phyloP scores from a whole-genome alignment of 2,329 filamentous ascomycete species.

The Kalaharituber pfeilii region DNA sequence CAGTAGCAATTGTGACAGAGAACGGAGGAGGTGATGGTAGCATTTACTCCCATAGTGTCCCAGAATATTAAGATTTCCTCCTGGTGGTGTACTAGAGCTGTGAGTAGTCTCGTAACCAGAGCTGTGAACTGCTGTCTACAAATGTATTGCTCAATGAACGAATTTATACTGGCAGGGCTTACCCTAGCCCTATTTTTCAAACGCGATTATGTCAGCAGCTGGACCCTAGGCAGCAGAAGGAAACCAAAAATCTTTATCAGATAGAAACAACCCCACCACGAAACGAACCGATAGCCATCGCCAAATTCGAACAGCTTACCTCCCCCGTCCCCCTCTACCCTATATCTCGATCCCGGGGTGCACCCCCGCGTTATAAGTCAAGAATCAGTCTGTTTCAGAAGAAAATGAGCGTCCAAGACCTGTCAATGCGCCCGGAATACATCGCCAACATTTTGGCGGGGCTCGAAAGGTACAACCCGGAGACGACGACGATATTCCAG shows the following conservation, averaged over 20 bases:
- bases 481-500: slow-evolving; percentile 85
- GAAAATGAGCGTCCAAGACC: not conserved
- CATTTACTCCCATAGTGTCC: no score
- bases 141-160: no score
- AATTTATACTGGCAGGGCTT: not conserved
- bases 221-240: no score
- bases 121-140: no score
- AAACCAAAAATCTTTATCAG: no score
- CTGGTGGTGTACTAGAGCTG: no score
- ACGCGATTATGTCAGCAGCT: no score
- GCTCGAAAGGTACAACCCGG: slow-evolving; percentile 95
- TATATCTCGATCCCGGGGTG: not conserved
- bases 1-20: no score
- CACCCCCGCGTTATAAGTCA: no score
- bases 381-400: not conserved
- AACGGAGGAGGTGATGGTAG: no score
- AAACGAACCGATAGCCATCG: not conserved
- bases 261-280: not conserved
- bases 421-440: slow-evolving; percentile 49
- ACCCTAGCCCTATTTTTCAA: not conserved
- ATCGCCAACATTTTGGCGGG: slow-evolving; percentile 91
- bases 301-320: not conserved
- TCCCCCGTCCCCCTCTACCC: not conserved
- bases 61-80: no score
- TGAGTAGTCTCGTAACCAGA: no score